A percentile compares a stretch with the other conserved stretches of the same genome.
Evolutionary conservation across 352 stramenopile genomes (phyloP).

Genomic region (Phytophthora hibernalis): DNA sequence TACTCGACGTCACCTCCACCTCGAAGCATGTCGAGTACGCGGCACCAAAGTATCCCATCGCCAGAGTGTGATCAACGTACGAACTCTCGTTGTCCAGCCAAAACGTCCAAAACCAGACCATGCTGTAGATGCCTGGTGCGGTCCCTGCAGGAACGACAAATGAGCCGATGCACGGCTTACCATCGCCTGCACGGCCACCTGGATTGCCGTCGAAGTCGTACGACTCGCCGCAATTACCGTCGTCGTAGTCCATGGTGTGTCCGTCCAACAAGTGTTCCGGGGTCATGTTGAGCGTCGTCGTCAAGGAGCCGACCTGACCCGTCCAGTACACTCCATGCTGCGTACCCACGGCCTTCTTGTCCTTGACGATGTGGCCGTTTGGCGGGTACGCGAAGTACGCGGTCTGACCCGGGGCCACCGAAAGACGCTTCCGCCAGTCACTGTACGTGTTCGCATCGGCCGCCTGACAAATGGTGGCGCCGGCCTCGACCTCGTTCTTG

Average conservation of each 20-base stretch:
- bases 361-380: slow-evolving; percentile 62
- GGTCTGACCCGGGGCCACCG: slow-evolving; percentile 34
- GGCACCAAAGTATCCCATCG: slow-evolving; percentile 57
- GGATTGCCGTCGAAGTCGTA: slow-evolving; percentile 52
- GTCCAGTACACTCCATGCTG: slow-evolving; percentile 66
- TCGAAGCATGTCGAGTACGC: slow-evolving; percentile 66
- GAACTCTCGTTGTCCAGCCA: slow-evolving; percentile 53
- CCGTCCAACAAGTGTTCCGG: slow-evolving; percentile 57
- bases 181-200: slow-evolving; percentile 59
- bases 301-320: slow-evolving; percentile 38
- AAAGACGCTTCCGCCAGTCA: slow-evolving; percentile 55
- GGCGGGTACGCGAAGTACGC: slow-evolving; percentile 60
- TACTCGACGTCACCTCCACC: slow-evolving; percentile 49
- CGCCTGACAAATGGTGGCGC: slow-evolving; percentile 45
- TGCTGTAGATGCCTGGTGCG: slow-evolving; percentile 60
- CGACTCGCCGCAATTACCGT: slow-evolving; percentile 69
- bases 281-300: slow-evolving; percentile 59
- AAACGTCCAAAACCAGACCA: slow-evolving; percentile 82
- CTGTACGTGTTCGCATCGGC: slow-evolving; percentile 58
- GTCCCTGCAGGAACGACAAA: slow-evolving; percentile 59
- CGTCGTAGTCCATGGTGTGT: slow-evolving; percentile 57
- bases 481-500: slow-evolving; percentile 55
- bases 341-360: slow-evolving; percentile 62
- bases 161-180: slow-evolving; percentile 63
- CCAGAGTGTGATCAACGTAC: slow-evolving; percentile 58